phyloP scores from a whole-genome alignment of 2,329 filamentous ascomycete species.

The Blumeriella jaapii region DNA sequence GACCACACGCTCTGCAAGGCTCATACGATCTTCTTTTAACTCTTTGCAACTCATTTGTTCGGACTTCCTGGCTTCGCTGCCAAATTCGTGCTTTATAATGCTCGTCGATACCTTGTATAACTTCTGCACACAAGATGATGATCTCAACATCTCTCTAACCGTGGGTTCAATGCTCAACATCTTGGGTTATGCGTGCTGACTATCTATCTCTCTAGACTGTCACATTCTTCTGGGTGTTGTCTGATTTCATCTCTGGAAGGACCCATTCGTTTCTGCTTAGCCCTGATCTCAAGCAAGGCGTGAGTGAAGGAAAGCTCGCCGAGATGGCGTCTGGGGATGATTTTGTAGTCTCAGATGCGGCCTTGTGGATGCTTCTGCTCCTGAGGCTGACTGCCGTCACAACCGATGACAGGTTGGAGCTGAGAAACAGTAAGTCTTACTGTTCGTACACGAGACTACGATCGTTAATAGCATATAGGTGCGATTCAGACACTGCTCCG shows the following conservation, averaged over 20 bases:
- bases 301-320: constrained; percentile 45
- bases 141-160: constrained; percentile 90
- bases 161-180: no score
- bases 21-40: constrained; percentile 78
- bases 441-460: not conserved
- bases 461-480: constrained; percentile 29
- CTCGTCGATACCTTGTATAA: constrained; percentile 80
- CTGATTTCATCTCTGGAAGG: constrained; percentile 65
- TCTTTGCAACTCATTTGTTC: constrained; percentile 89
- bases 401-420: constrained; percentile 58
- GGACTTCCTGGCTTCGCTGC: constrained; percentile 72
- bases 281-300: constrained; percentile 40
- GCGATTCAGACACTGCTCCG: constrained; percentile 83
- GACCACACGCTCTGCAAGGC: constrained; percentile 52
- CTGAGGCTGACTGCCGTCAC: constrained; percentile 61
- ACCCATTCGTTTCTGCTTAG: constrained; percentile 47
- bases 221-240: constrained; percentile 92
- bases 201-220: constrained; percentile 48
- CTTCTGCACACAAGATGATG: constrained; percentile 81
- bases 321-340: constrained; percentile 47
- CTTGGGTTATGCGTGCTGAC: no score
- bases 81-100: constrained; percentile 58
- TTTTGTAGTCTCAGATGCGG: constrained; percentile 51
- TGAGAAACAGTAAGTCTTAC: constrained; percentile 53
- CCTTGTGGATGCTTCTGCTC: constrained; percentile 69